phyloP scores from a whole-genome alignment of 2,329 filamentous ascomycete genomes.

The Leptosphaerulina australis region DNA sequence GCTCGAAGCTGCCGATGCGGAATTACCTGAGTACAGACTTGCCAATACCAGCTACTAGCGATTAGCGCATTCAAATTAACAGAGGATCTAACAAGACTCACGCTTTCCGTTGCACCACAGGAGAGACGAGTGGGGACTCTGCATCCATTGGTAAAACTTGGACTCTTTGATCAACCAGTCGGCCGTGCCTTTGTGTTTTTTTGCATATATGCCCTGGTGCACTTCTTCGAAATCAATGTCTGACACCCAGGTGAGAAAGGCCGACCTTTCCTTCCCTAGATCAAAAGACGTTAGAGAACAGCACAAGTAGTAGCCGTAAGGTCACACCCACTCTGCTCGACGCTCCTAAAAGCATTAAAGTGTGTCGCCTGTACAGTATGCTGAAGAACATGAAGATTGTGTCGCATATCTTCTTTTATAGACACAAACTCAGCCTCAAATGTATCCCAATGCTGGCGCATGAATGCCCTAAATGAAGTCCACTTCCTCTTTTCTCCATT shows the following conservation, averaged over 20 bases:
- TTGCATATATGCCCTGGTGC: slow-evolving; percentile 25
- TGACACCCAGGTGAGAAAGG: slow-evolving; percentile 29
- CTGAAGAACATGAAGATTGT: slow-evolving; percentile 22
- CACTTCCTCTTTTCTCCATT: slow-evolving; percentile 19
- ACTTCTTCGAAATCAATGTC: slow-evolving; percentile 27
- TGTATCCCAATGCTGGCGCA: slow-evolving; percentile 31
- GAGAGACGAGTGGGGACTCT: slow-evolving; percentile 14
- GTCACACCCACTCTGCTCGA: slow-evolving; percentile 2
- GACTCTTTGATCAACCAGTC: slow-evolving; percentile 24
- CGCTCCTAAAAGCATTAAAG: slow-evolving; percentile 11
- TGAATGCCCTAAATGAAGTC: slow-evolving; percentile 23
- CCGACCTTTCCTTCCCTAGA: slow-evolving; percentile 21
- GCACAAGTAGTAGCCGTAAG: neutral
- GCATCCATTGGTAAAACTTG: slow-evolving; percentile 25
- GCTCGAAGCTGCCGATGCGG: too few relatives aligned
- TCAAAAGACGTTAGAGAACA: slow-evolving; percentile 1
- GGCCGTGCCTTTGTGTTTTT: slow-evolving; percentile 26
- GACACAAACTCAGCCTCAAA: slow-evolving; percentile 26
- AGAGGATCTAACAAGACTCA: slow-evolving; percentile 4
- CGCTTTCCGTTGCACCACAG: slow-evolving; percentile 34
- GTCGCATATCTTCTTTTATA: slow-evolving; percentile 22
- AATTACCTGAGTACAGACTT: slow-evolving; percentile 31
- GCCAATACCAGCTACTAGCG: slow-evolving; percentile 28
- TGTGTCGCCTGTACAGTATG: slow-evolving; percentile 24
- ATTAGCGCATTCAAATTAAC: slow-evolving; percentile 2